These are phyloP conservation scores for Intubia oerlemansii DNA, from an alignment of 2,329 filamentous ascomycete genomes.

Conservation along the genomic window DNA sequence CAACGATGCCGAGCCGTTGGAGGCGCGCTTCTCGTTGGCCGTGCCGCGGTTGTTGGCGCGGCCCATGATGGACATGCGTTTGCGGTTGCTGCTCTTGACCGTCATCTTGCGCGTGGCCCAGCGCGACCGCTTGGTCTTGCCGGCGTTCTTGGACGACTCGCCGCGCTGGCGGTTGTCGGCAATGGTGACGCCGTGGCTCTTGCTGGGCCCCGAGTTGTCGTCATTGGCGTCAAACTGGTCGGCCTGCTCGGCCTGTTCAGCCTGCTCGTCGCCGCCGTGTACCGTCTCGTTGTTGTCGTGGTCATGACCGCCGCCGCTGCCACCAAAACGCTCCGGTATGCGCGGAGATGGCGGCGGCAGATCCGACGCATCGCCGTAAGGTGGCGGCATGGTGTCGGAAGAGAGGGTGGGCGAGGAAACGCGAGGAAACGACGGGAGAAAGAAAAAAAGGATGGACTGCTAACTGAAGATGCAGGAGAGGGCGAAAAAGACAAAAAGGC, in stretches of 20 bases:
- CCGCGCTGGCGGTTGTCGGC: constrained; percentile 8
- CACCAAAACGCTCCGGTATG: background rate
- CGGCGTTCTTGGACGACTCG: too few relatives aligned
- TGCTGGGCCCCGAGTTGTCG: constrained; percentile 1
- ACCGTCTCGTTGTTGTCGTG: background rate
- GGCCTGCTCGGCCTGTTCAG: background rate
- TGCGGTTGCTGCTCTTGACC: constrained; percentile 51
- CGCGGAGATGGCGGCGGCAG: background rate
- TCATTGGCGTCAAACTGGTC: too few relatives aligned
- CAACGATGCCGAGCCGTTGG: constrained; percentile 12
- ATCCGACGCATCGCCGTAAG: too few relatives aligned
- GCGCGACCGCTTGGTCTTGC: constrained; percentile 53
- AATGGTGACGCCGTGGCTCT: constrained; percentile 6
- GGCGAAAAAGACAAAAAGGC: too few relatives aligned
- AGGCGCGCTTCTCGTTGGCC: constrained; percentile 45
- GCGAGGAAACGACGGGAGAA: too few relatives aligned
- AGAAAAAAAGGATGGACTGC: too few relatives aligned
- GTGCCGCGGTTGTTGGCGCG: constrained; percentile 45
- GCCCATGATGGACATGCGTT: constrained; percentile 65
- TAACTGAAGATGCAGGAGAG: too few relatives aligned
- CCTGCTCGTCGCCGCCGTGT: background rate
- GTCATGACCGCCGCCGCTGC: background rate
- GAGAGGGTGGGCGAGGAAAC: too few relatives aligned
- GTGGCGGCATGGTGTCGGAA: too few relatives aligned
- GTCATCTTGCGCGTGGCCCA: constrained; percentile 89